phyloP scores from a whole-genome alignment of 2,329 filamentous ascomycete genomes.

The Fusarium lyarnte region DNA sequence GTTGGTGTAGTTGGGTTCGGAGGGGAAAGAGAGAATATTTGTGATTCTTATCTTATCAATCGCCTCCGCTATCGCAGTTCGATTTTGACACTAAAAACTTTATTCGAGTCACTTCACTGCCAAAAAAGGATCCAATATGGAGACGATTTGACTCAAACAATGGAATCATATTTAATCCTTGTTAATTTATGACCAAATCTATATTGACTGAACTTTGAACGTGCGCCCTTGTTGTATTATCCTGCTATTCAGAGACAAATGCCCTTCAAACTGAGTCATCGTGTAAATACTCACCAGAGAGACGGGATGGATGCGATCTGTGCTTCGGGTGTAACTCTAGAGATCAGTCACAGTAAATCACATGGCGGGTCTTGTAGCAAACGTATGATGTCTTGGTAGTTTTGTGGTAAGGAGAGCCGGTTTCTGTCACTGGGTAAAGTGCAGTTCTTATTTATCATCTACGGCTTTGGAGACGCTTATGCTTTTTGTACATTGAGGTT shows the following conservation, averaged over 20 bases:
- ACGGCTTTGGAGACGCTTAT: neutral
- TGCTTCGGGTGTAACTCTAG: rapidly evolving
- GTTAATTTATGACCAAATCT: neutral
- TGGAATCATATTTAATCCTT: conserved; percentile 8
- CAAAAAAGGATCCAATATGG: neutral
- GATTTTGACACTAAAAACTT: conserved; percentile 26
- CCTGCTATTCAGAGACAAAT: neutral
- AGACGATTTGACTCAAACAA: conserved; percentile 7
- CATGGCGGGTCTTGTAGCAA: neutral
- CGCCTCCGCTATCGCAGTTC: conserved; percentile 44
- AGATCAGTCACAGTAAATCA: rapidly evolving
- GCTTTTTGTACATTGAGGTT: neutral
- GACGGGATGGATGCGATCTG: neutral
- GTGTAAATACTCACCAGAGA: neutral
- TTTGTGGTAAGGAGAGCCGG: neutral
- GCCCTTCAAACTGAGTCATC: neutral
- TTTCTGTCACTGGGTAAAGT: neutral
- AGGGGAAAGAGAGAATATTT: conserved; percentile 38
- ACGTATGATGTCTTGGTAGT: neutral
- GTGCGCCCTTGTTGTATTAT: neutral
- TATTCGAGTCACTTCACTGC: conserved; percentile 2
- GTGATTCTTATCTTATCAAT: conserved; percentile 43
- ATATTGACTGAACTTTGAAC: neutral
- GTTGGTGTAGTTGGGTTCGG: neutral
- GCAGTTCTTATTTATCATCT: neutral